These are phyloP conservation scores for Pleurotus giganteus DNA, from an alignment of 768 basidiomycete species.

Conservation along the genomic window DNA sequence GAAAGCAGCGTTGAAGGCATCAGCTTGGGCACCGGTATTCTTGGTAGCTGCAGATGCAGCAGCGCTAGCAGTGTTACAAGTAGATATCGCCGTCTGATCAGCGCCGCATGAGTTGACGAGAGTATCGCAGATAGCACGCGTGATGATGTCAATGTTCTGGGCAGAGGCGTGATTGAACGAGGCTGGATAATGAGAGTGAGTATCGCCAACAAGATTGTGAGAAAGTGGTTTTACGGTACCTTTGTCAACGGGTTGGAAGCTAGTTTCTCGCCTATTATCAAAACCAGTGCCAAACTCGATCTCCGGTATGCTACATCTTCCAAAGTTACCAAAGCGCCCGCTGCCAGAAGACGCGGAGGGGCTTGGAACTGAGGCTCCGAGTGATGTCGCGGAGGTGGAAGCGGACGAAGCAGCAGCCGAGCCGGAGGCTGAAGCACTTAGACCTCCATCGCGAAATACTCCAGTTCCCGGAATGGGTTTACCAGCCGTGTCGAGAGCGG, in stretches of 20 bases:
- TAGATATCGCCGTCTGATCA: conserved; percentile 48
- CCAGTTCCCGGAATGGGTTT: conserved; percentile 28
- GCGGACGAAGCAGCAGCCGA: conserved; percentile 14
- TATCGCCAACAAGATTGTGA: not conserved
- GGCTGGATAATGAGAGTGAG: conserved; percentile 20
- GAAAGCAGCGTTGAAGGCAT: conserved; percentile 60
- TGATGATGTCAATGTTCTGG: conserved; percentile 58
- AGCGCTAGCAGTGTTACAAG: conserved; percentile 38
- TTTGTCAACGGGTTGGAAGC: conserved; percentile 48
- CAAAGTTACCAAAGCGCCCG: conserved; percentile 45
- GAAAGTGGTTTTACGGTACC: conserved; percentile 21
- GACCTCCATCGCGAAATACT: conserved; percentile 9
- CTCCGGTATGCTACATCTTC: conserved; percentile 47
- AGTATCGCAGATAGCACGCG: conserved; percentile 55
- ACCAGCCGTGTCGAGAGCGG: conserved; percentile 39
- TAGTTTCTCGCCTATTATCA: conserved; percentile 49
- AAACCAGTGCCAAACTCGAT: conserved; percentile 55
- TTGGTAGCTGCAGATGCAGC: conserved; percentile 41
- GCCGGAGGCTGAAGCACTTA: not conserved
- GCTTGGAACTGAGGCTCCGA: conserved; percentile 19
- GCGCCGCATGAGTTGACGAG: conserved; percentile 54
- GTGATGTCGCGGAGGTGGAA: conserved; percentile 13
- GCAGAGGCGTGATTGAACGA: conserved; percentile 59
- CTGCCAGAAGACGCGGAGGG: conserved; percentile 16
- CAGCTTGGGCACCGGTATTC: conserved; percentile 53